Evolutionary conservation across 225 moss, liverwort and hornwort genomes (phyloP).

Genomic region (Physcomitrellopsis africana): DNA sequence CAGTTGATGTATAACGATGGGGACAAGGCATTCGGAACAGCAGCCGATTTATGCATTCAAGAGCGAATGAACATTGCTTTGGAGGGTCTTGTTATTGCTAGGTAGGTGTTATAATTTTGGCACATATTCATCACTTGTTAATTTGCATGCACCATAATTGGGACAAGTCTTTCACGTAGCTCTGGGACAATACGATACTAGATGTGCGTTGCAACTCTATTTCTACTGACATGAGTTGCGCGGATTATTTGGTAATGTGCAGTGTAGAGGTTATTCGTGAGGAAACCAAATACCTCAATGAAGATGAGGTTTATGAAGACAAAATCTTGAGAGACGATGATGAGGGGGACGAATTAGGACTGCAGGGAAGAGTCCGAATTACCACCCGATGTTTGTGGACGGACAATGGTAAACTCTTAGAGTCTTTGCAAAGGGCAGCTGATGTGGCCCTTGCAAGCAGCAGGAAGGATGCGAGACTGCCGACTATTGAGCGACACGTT

Average conservation of each 20-base stretch:
- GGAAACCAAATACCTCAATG: slow-evolving; percentile 35
- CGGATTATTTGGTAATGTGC: slow-evolving; percentile 10
- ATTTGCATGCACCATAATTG: background rate
- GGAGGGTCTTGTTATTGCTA: slow-evolving; percentile 92
- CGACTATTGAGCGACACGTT: slow-evolving; percentile 82
- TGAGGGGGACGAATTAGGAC: slow-evolving; percentile 67
- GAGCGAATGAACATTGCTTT: slow-evolving; percentile 97
- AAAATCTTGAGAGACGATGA: slow-evolving; percentile 40
- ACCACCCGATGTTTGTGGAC: slow-evolving; percentile 95
- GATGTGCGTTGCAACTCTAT: background rate
- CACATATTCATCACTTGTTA: background rate
- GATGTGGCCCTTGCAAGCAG: slow-evolving; percentile 79
- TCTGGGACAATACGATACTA: background rate
- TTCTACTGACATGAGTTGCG: slow-evolving; percentile 20
- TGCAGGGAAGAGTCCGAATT: slow-evolving; percentile 78
- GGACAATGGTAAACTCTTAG: slow-evolving; percentile 81
- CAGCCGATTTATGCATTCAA: slow-evolving; percentile 84
- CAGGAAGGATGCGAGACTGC: slow-evolving; percentile 61
- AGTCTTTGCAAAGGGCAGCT: slow-evolving; percentile 78
- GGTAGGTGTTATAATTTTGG: slow-evolving; percentile 43
- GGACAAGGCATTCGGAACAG: slow-evolving; percentile 97
- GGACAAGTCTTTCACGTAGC: background rate
- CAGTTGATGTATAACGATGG: slow-evolving; percentile 99
- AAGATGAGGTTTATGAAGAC: slow-evolving; percentile 51
- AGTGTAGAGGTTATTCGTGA: slow-evolving; percentile 87